phyloP scores from a whole-genome alignment of 139 green algal species.

The Tetratostichococcus sp. region DNA sequence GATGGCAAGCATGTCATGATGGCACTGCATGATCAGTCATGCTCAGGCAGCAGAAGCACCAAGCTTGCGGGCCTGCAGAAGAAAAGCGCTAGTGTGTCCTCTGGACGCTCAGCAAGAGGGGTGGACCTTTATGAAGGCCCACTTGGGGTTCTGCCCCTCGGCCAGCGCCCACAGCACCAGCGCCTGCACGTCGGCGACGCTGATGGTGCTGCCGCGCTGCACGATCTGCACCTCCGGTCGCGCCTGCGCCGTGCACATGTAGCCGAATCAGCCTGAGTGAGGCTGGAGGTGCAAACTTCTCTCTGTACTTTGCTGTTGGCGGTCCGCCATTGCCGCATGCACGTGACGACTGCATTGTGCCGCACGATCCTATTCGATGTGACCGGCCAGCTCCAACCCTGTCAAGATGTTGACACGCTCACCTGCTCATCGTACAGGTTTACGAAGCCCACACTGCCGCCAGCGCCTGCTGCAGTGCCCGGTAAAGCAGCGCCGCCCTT shows the following conservation, averaged over 20 bases:
- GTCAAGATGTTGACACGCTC: no score
- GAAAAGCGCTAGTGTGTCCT: no score
- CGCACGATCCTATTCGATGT: no score
- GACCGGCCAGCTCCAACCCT: no score
- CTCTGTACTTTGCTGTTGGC: no score
- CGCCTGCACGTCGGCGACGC: slow-evolving; percentile 42
- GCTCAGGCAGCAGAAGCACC: no score
- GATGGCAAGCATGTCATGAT: not conserved
- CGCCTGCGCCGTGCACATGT: slow-evolving; percentile 15
- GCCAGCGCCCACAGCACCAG: slow-evolving; percentile 62
- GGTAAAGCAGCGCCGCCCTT: not conserved
- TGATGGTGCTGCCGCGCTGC: slow-evolving; percentile 6
- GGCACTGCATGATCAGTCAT: no score
- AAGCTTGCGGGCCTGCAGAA: no score
- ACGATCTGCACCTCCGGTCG: slow-evolving; percentile 25
- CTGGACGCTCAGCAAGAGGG: not conserved
- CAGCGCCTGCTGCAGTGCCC: not conserved
- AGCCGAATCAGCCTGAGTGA: no score
- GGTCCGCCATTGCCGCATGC: no score
- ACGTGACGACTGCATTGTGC: no score
- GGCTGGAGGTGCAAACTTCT: no score
- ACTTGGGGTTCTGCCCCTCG: slow-evolving; percentile 38
- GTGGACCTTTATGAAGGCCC: slow-evolving; percentile 55
- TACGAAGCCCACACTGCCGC: not conserved
- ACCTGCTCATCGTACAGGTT: not conserved